Base-by-base conservation (phyloP, 345 rosid species). In the Aquilaria malaccensis region DNA sequence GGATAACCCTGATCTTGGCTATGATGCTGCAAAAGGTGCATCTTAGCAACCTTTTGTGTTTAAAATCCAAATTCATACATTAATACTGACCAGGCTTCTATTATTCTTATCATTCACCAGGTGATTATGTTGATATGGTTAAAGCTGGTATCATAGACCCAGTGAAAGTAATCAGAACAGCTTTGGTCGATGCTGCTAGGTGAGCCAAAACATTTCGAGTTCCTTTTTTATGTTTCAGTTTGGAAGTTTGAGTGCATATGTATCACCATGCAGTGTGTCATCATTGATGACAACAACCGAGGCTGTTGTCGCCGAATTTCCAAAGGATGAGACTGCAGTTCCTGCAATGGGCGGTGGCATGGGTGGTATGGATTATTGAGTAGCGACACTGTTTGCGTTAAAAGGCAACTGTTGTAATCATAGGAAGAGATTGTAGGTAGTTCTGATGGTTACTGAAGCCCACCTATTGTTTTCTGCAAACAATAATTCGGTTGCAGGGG, bases 181-280 rank as follows among this genome's bases (percentile, higher is more conserved):
- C 89, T 13, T 68, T 86, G 76, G 83, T 81, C 43, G 80, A 85
- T 73, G 85, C 89, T 4, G 80, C 86, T 14, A 83, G 88, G 91
- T 81, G 68, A 52, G 48, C 29, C 0, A 12, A 50, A 31, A 46
- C 50, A 10, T 37, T 7, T 50, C 33, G 9, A 7, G 29, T 13
- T 30, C 30, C 10, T 49, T 15, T 10, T 3, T 10, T 45, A 2
- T 11, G 30, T 48, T 1, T 43, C 14, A 7, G 32, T 7, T 29
- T 6, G 5, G 9, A 37, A 2, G 6, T 31, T 33, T 32, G 15
- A 7, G 14, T 10, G 15, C 7, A 9, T 37, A 22, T 13, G 2
- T 33, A 54, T n/a, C 33, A 45, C 3, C 61, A n/a, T 76, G 64
- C 58, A 85, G 88, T 62, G 85, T 82, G 4, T 76, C 88, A 0